Base-by-base conservation (phyloP, 2,329 filamentous ascomycete genomes). In the Penicillium capsulatum region DNA sequence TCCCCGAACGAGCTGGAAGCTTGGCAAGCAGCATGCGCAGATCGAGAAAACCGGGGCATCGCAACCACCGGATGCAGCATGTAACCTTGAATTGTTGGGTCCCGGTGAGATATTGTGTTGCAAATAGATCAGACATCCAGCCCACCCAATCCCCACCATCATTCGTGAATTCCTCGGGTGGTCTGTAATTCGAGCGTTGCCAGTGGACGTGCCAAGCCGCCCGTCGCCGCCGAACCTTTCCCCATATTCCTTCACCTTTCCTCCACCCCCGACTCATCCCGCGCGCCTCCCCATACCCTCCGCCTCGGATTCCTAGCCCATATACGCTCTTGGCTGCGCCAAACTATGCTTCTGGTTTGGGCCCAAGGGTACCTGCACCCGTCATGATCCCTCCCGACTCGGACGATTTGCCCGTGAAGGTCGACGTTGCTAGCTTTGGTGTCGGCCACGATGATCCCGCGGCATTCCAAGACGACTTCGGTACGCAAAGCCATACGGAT, bases 321-420 rank as follows among this genome's bases (percentile, higher is more conserved):
- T 22, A 22, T 22, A 22, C 19, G 19, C 19, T 22, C 31, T 34
- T 42, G 38, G 30, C 46, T 31, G 36, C 45, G 29, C 44, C 49
- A 45, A 63, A 65, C 46, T 49, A 66, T 66, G 63, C 59, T 50
- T 56, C 53, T 40, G 42, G 47, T 40, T 41, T 57, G 47, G 51
- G 43, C 51, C 46, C 49, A 58, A 55, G 58, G 57, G 60, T 62
- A 63, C 48, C 60, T 48, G 55, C 55, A 54, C 60, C 62, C 61
- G 53, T 61, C 58, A 63, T 65, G 60, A 66, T 59, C 46, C 57
- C 56, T 52, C 53, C 57, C 50, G 58, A 63, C 38, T 58, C 59
- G 48, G 56, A 56, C 44, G 55, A 59, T 26, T 58, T 54, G 42
- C 54, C 56, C 38, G 42, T 57, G 49, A 56, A 51, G 35, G 46